These are phyloP conservation scores for Firmiana major DNA, from an alignment of 345 rosid genomes.

Conservation along the genomic window DNA sequence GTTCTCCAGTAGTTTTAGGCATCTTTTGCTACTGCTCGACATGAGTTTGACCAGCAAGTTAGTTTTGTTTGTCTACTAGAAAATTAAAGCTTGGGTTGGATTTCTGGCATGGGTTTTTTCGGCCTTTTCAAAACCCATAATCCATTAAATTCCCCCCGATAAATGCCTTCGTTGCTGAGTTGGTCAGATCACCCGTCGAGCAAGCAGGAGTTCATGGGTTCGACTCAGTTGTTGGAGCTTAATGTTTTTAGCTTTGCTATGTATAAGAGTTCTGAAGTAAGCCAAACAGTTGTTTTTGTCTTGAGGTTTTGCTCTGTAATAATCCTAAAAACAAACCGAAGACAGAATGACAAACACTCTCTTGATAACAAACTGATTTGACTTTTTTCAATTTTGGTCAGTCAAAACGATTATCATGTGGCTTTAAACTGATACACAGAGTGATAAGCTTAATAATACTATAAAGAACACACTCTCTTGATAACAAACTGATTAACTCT, in stretches of 20 bases:
- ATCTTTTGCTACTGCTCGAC: constrained; percentile 25
- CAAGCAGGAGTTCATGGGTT: constrained; percentile 99
- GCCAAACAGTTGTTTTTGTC: too few relatives aligned
- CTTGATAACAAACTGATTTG: not conserved
- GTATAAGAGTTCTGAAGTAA: too few relatives aligned
- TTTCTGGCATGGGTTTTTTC: not conserved
- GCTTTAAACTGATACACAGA: not conserved
- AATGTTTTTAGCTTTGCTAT: too few relatives aligned
- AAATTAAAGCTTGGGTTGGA: not conserved
- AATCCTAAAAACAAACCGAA: not conserved
- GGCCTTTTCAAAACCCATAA: too few relatives aligned
- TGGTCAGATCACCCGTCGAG: constrained; percentile 97
- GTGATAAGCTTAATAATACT: too few relatives aligned
- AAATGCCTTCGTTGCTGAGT: constrained; percentile 62
- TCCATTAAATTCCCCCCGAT: too few relatives aligned
- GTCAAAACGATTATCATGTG: too few relatives aligned
- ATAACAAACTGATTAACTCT: not conserved
- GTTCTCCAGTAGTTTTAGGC: constrained; percentile 37
- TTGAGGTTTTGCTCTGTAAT: not conserved
- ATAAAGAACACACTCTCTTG: not conserved
- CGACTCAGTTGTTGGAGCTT: constrained; percentile 37
- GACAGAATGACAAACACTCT: not conserved
- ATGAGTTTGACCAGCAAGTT: constrained; percentile 8
- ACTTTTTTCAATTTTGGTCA: too few relatives aligned
- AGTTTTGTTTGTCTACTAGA: not conserved